Conservation (phyloP, 345 rosid species). For the Camelina neglecta region DNA sequence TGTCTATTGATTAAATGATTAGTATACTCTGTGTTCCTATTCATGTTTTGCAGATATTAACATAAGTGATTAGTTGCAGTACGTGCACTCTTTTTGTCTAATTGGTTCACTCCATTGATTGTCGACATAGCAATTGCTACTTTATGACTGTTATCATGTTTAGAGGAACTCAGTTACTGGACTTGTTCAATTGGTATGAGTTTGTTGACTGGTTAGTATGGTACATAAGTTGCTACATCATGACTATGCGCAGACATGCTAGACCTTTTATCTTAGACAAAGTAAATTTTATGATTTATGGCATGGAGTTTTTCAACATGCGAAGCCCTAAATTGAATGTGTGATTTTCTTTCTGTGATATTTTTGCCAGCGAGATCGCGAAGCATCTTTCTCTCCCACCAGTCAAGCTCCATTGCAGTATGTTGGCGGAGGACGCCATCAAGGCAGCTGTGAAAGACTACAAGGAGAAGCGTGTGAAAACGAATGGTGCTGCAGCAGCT, state of each 20-base stretch:
- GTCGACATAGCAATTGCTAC: neutral
- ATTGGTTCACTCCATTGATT: neutral
- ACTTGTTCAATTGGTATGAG: conserved; percentile 4
- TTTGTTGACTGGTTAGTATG: neutral
- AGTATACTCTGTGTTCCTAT: neutral
- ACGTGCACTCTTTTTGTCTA: neutral
- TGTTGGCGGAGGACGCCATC: conserved; percentile 99
- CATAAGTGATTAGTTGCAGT: neutral
- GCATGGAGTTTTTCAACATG: neutral
- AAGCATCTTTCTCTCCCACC: conserved; percentile 99
- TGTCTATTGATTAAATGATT: neutral
- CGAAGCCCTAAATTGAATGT: conserved; percentile 1
- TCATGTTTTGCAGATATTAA: neutral
- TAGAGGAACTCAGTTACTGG: neutral
- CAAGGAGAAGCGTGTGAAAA: conserved; percentile 64
- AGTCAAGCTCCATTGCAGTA: conserved; percentile 98
- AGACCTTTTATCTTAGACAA: neutral
- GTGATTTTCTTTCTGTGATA: neutral
- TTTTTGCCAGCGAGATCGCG: conserved; percentile 73
- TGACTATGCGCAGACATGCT: neutral
- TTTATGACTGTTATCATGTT: neutral
- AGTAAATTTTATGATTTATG: neutral
- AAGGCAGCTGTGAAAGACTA: conserved; percentile 97
- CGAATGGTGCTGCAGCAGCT: conserved; percentile 40
- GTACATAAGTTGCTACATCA: neutral